These are phyloP conservation scores for Strigomonas oncopelti DNA, from an alignment of 208 protist species.

Conservation along the genomic window DNA sequence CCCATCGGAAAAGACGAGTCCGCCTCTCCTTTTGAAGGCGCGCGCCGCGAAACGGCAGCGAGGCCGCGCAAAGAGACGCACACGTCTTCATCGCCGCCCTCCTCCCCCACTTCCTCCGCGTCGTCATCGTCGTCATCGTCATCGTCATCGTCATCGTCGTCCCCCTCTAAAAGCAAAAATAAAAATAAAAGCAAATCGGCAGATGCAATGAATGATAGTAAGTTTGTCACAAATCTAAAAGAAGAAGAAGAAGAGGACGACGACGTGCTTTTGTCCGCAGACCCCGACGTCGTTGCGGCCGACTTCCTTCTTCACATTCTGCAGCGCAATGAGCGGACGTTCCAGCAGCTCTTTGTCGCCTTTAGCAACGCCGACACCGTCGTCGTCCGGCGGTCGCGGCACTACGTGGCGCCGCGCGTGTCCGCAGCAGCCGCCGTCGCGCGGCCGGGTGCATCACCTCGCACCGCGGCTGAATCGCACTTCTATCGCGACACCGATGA, in stretches of 20 bases:
- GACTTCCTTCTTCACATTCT: constrained; percentile 32
- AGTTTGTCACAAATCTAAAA: background rate
- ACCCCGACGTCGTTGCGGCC: background rate
- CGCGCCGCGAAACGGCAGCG: background rate
- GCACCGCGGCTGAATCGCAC: too few relatives aligned
- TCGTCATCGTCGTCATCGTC: too few relatives aligned
- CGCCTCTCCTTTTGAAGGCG: background rate
- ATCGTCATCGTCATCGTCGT: too few relatives aligned
- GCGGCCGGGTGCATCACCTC: too few relatives aligned
- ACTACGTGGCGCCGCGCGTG: constrained; percentile 15
- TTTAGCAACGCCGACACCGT: background rate
- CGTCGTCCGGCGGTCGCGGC: background rate
- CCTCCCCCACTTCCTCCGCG: background rate
- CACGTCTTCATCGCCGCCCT: background rate
- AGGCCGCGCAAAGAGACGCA: background rate
- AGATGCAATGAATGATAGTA: background rate
- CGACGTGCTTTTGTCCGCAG: background rate
- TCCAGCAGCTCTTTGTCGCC: constrained; percentile 50
- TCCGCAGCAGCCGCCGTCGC: constrained; percentile 40
- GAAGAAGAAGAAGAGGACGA: background rate
- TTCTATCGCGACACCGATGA: too few relatives aligned
- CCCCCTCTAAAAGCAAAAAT: too few relatives aligned
- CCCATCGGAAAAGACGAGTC: background rate
- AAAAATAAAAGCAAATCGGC: too few relatives aligned
- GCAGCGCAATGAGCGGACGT: constrained; percentile 46